Conservation (phyloP, 148 eudicot genomes). For the Arbutus unedo region DNA sequence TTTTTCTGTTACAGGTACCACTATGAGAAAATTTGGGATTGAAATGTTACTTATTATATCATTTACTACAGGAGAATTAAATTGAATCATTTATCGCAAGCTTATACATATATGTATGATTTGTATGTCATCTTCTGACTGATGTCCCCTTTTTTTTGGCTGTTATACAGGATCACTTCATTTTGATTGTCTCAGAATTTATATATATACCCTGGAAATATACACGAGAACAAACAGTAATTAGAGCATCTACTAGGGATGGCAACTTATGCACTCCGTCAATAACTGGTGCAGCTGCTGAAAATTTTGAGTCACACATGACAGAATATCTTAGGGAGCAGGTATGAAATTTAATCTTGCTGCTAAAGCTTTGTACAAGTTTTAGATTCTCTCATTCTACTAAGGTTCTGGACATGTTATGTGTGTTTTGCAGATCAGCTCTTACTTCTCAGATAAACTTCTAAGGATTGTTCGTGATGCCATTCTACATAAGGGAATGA, state of each 20-base stretch:
- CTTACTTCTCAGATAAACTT: conserved; percentile 71
- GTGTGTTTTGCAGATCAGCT: conserved; percentile 57
- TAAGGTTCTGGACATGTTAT: neutral
- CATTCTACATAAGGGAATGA: conserved; percentile 43
- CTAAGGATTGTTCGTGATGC: conserved; percentile 67
- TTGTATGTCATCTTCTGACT: neutral
- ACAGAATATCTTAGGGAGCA: conserved; percentile 66
- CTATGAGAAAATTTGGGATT: neutral
- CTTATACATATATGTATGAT: neutral
- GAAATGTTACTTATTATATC: neutral
- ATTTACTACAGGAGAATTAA: neutral
- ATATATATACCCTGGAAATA: conserved; percentile 85
- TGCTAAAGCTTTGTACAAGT: conserved; percentile 11
- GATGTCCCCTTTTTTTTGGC: neutral
- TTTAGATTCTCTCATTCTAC: conserved; percentile 6
- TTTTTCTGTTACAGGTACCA: neutral
- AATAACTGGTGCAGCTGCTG: conserved; percentile 76
- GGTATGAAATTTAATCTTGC: conserved; percentile 36
- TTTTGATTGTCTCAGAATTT: conserved; percentile 76
- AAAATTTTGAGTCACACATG: conserved; percentile 59
- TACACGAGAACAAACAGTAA: conserved; percentile 52
- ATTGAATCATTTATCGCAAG: conserved; percentile 3
- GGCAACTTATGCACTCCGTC: conserved; percentile 84
- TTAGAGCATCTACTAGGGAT: conserved; percentile 43
- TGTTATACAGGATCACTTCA: conserved; percentile 69